Percentiles rank a stretch among this genome's conserved stretches.
These are phyloP conservation scores for Beauveria bassiana DNA, from an alignment of 2,329 filamentous ascomycete species.

Conservation along the genomic window DNA sequence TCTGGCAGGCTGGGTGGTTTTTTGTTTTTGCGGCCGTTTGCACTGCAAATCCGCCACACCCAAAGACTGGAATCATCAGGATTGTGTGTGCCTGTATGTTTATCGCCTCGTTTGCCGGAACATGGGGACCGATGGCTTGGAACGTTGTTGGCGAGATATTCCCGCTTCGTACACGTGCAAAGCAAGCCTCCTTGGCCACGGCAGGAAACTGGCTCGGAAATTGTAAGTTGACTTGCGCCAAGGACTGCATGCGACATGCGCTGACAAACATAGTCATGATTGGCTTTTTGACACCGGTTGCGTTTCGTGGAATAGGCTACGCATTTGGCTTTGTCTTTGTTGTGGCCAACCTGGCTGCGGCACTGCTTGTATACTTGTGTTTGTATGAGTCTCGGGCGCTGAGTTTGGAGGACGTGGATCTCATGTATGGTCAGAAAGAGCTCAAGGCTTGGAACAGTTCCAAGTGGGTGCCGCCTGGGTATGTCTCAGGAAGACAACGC, in stretches of 20 bases:
- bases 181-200: constrained; percentile 47
- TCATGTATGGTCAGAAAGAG: constrained; percentile 54
- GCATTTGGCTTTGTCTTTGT: constrained; percentile 60
- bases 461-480: constrained; percentile 43
- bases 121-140: constrained; percentile 66
- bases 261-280: constrained; percentile 43
- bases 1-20: constrained; percentile 62
- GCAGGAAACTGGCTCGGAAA: constrained; percentile 53
- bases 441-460: constrained; percentile 55
- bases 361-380: constrained; percentile 59
- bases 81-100: constrained; percentile 69
- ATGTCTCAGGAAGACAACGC: constrained; percentile 30
- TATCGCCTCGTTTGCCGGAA: constrained; percentile 62
- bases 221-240: constrained; percentile 27
- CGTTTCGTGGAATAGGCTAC: constrained; percentile 53
- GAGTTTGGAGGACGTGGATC: constrained; percentile 64
- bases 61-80: constrained; percentile 54
- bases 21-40: constrained; percentile 56
- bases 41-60: constrained; percentile 35
- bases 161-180: constrained; percentile 46
- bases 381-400: constrained; percentile 58
- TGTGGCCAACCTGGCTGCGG: constrained; percentile 50
- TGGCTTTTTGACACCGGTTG: constrained; percentile 61
- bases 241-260: neutral
- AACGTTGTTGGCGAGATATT: constrained; percentile 61